A percentile compares a stretch with the other conserved stretches of the same genome.
Conservation (phyloP, 1,284 basidiomycete genomes). For the Cryptococcus sp. region DNA sequence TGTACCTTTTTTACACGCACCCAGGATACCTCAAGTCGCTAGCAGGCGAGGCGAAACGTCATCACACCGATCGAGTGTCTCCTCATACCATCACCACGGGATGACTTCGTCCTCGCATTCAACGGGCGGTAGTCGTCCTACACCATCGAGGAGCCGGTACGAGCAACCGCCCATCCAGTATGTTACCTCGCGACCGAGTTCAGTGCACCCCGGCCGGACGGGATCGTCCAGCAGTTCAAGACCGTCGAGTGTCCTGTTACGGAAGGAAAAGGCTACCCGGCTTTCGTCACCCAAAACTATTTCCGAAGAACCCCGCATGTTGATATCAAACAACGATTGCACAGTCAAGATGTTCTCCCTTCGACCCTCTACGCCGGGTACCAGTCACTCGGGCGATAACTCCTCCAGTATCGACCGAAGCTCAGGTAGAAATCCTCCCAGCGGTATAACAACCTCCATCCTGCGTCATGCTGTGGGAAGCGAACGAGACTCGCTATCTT, state of each 20-base stretch:
- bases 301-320: slow-evolving; percentile 44
- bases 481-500: neutral
- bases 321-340: slow-evolving; percentile 53
- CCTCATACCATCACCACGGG: slow-evolving; percentile 8
- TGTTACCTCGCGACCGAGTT: slow-evolving; percentile 29
- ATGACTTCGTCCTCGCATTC: slow-evolving; percentile 17
- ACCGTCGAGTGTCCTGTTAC: slow-evolving; percentile 2
- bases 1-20: slow-evolving; percentile 42
- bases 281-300: neutral
- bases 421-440: neutral
- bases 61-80: slow-evolving; percentile 3
- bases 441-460: neutral
- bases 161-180: slow-evolving; percentile 23
- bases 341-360: slow-evolving; percentile 51
- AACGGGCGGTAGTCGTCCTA: neutral
- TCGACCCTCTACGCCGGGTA: slow-evolving; percentile 5
- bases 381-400: neutral
- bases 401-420: neutral
- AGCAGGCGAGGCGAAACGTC: slow-evolving; percentile 8
- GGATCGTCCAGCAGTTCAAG: slow-evolving; percentile 5
- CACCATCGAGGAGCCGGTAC: neutral
- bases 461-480: neutral
- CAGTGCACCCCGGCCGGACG: slow-evolving; percentile 1
- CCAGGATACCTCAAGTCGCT: slow-evolving; percentile 30
- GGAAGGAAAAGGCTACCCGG: neutral